These are phyloP conservation scores for Elsinoe australis DNA, from an alignment of 2,329 filamentous ascomycete genomes.

Conservation along the genomic window DNA sequence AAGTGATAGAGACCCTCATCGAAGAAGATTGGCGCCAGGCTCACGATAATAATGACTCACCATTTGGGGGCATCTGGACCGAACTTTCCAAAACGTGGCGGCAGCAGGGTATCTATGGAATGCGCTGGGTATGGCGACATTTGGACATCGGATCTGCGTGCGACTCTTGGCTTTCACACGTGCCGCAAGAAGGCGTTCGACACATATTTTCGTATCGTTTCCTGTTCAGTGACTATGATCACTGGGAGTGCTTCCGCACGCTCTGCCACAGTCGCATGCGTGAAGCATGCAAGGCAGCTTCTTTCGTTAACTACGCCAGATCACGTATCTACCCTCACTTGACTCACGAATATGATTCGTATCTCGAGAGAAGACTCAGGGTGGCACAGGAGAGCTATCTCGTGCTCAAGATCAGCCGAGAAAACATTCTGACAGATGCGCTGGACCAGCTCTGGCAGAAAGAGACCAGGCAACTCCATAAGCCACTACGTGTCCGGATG, in stretches of 20 bases:
- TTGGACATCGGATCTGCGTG: slow-evolving; percentile 70
- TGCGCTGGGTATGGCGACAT: slow-evolving; percentile 66
- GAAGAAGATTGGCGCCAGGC: slow-evolving; percentile 52
- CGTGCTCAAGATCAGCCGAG: slow-evolving; percentile 38
- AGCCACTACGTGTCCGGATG: slow-evolving; percentile 81
- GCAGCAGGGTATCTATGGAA: slow-evolving; percentile 56
- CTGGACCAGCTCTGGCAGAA: slow-evolving; percentile 87
- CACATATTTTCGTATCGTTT: slow-evolving; percentile 77
- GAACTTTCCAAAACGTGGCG: slow-evolving; percentile 23
- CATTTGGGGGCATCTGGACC: not conserved
- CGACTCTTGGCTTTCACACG: slow-evolving; percentile 59
- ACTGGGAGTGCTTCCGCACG: slow-evolving; percentile 78
- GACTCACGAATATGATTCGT: slow-evolving; percentile 17
- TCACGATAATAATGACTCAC: not conserved
- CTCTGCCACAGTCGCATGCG: slow-evolving; percentile 84
- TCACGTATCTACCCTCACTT: slow-evolving; percentile 4
- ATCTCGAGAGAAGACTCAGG: slow-evolving; percentile 29
- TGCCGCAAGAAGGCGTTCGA: slow-evolving; percentile 53
- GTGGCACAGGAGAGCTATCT: slow-evolving; percentile 35
- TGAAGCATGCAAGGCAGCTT: slow-evolving; percentile 18
- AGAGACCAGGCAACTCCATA: slow-evolving; percentile 70
- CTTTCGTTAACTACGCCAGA: slow-evolving; percentile 16
- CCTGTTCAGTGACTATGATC: slow-evolving; percentile 63
- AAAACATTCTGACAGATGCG: slow-evolving; percentile 35
- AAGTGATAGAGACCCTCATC: slow-evolving; percentile 54